Evolutionary conservation across 1,139 yeast genomes (phyloP), one percentile per base, ranked within the genome.

Genomic region (Groenewaldozyma auringiensis): DNA sequence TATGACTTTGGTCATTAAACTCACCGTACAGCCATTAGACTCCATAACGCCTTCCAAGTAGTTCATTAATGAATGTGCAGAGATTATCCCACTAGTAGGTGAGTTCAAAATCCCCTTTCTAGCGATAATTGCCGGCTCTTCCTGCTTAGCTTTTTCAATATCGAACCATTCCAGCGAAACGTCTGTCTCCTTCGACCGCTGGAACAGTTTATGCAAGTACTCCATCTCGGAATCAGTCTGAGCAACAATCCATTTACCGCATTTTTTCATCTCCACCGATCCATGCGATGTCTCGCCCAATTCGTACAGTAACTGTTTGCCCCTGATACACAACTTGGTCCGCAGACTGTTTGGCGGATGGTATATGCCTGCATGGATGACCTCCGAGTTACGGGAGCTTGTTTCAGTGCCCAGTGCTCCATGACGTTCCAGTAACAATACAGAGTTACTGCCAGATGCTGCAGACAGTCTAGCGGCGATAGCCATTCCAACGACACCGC

Each of bases 191-290:
- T 64, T 59, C 2, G 83, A 76, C 45, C 74, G 73, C n/a, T 62
- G 60, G 52, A 75, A 72, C 51, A 88, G 57, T 21, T 66, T 61
- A 37, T 76, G 73, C 37, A 87, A 67, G 54, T 77, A 79, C 37
- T 78, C 79, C 37, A 69, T 72, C 55, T 88, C 89, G 1, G 53
- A 55, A 14, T 79, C 86, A 46, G 72, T 70, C 61, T 87, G 95
- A 0, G 96, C 95, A 13, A 88, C 88, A 4, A 88, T 67, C 88
- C 95, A 83, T 60, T 88, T 88, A 4, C 96, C 96, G 66, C 95
- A 84, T 45, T 74, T 68, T 37, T 66, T 58, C 54, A 80, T 64
- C 33, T 74, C 77, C 6, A 85, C 83, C 4, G 38, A 18, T 20
- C 25, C 21, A 1, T 78, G 78, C 33, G 74, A 72, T 25, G 64